phyloP scores from a whole-genome alignment of 1,139 yeast species.

The Yamadazyma sp. region DNA sequence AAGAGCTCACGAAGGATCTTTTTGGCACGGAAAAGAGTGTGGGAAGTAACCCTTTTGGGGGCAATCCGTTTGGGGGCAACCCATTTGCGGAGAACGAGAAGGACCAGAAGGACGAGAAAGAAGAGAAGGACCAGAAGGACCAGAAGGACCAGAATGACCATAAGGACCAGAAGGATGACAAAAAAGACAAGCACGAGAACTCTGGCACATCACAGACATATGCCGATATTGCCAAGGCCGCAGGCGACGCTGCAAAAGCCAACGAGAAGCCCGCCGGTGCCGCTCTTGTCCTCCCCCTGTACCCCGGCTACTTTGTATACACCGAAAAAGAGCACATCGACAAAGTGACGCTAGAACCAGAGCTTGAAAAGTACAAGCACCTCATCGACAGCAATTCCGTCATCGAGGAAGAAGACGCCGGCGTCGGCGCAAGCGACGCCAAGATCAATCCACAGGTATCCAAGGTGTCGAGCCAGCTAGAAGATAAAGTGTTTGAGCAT shows the following conservation, averaged over 20 bases:
- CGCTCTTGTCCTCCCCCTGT: constrained; percentile 38
- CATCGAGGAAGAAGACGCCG: constrained; percentile 27
- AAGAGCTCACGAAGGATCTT: constrained; percentile 47
- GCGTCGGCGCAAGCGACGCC: constrained; percentile 12
- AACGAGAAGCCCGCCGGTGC: constrained; percentile 5
- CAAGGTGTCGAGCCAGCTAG: constrained; percentile 54
- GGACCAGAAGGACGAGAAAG: constrained; percentile 5
- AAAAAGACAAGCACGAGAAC: too few species aligned
- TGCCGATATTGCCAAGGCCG: too few species aligned
- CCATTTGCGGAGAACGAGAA: constrained; percentile 14
- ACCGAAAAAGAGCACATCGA: constrained; percentile 66
- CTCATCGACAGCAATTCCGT: constrained; percentile 43
- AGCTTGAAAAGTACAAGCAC: constrained; percentile 46
- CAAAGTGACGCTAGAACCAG: constrained; percentile 34
- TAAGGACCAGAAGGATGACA: too few species aligned
- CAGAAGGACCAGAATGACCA: too few species aligned
- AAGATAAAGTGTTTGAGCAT: constrained; percentile 76
- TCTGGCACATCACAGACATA: too few species aligned
- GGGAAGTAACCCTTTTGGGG: constrained; percentile 34
- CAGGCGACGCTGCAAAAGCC: too few species aligned
- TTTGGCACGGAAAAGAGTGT: constrained; percentile 24
- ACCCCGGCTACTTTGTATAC: constrained; percentile 65
- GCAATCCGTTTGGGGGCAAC: constrained; percentile 30
- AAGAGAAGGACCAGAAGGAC: constrained; percentile 6
- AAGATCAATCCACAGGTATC: constrained; percentile 34